These are phyloP conservation scores for Monascus ruber DNA, from an alignment of 2,329 filamentous ascomycete species.

Conservation along the genomic window DNA sequence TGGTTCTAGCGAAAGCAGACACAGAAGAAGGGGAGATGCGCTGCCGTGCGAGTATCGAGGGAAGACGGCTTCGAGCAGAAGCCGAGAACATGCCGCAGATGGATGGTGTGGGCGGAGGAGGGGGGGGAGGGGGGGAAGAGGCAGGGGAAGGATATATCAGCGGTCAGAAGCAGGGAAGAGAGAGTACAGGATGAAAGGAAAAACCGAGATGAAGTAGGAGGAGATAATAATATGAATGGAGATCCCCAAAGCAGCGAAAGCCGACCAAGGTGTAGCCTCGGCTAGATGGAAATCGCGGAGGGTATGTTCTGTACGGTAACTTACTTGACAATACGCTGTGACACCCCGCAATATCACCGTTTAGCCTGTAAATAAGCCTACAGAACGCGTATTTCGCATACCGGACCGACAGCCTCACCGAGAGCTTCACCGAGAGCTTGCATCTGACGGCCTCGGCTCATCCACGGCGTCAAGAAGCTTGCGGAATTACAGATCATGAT, in stretches of 20 bases:
- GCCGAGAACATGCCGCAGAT: conserved; percentile 33
- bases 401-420: no score
- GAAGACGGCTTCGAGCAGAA: conserved; percentile 32
- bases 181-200: conserved; percentile 4
- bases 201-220: conserved; percentile 5
- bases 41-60: conserved; percentile 28
- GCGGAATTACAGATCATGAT: no score
- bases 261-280: no score
- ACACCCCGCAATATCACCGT: no score
- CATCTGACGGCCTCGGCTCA: no score
- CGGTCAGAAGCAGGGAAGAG: conserved; percentile 4
- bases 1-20: conserved; percentile 22
- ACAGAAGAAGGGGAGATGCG: conserved; percentile 20
- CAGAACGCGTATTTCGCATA: no score
- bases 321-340: no score
- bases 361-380: no score
- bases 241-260: not conserved
- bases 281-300: no score
- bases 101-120: conserved; percentile 5
- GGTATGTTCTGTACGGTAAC: no score
- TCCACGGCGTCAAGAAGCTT: no score
- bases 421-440: no score
- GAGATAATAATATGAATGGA: conserved; percentile 5
- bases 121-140: not conserved
- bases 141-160: not conserved